Conservation (phyloP, 805 yeast genomes). For the Saccharomyces mikatae region DNA sequence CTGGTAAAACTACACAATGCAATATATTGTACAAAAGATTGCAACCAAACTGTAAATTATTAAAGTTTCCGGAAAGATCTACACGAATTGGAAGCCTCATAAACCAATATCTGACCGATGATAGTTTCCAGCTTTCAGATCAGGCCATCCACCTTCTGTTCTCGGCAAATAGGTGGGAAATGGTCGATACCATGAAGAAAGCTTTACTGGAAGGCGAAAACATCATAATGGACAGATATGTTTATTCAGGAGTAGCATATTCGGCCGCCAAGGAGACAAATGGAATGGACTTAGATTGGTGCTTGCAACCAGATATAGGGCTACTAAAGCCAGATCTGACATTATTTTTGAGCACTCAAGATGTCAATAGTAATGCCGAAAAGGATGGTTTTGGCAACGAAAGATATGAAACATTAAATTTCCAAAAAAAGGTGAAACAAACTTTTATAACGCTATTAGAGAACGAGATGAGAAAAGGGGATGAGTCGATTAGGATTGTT, state of each 20-base stretch:
- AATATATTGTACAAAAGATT: slow-evolving; percentile 31
- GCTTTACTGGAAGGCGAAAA: slow-evolving; percentile 44
- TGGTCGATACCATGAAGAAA: slow-evolving; percentile 39
- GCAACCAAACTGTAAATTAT: slow-evolving; percentile 34
- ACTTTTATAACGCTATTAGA: slow-evolving; percentile 46
- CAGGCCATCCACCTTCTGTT: slow-evolving; percentile 81
- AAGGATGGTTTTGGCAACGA: slow-evolving; percentile 92
- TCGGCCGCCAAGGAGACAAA: slow-evolving; percentile 59
- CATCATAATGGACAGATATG: slow-evolving; percentile 77
- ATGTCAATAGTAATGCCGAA: slow-evolving; percentile 32
- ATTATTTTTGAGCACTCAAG: slow-evolving; percentile 56
- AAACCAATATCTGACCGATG: slow-evolving; percentile 57
- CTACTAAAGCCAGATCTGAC: slow-evolving; percentile 82
- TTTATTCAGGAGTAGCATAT: slow-evolving; percentile 89
- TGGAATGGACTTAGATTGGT: slow-evolving; percentile 66
- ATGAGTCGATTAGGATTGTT: slow-evolving; percentile 36
- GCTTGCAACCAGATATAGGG: slow-evolving; percentile 72
- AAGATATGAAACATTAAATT: slow-evolving; percentile 67
- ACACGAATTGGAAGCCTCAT: slow-evolving; percentile 77
- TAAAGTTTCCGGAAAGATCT: slow-evolving; percentile 83
- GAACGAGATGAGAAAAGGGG: slow-evolving; percentile 7
- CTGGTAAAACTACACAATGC: slow-evolving; percentile 90
- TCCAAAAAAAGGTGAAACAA: slow-evolving; percentile 63
- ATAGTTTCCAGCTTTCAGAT: slow-evolving; percentile 48
- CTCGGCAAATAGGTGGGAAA: slow-evolving; percentile 94